Evolutionary conservation across 768 basidiomycete species (phyloP), one percentile per base, ranked within the genome.

Genomic region (Phylloporus arenicola): DNA sequence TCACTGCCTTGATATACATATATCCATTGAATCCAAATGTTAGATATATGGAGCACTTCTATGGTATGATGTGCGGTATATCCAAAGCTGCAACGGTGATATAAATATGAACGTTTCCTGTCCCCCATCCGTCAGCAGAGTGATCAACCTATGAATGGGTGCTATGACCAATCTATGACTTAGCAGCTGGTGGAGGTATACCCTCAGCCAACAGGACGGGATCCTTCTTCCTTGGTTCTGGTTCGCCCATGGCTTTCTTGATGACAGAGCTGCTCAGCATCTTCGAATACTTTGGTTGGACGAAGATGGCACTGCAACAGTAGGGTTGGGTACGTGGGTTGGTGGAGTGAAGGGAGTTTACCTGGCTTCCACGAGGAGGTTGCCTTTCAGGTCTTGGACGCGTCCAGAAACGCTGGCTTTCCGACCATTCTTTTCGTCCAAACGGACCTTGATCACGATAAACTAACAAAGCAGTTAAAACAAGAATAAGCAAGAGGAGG

Each of bases 231-330:
- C 39, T 49, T 3, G 60, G 56, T 16, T 68, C 68, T 14, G 80
- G 79, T 46, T 79, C 76, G 7, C 91, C 90, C 69, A 92, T 76
- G 1, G 80, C 76, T 54, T 84, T 78, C 48, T 75, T 76, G 1
- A 92, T 66, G 3, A 77, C 74, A 2, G 69, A 70, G 33, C 77
- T 76, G 56, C 82, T 81, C 24, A 96, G 73, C 44, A 92, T 72
- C 50, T 84, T 81, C 3, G 93, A 88, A 59, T 94, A 92, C 51
- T 81, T 83, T 1, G 94, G 94, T 60, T 97, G 92, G 13, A 97
- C 81, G 60, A 95, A 96, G 33, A 85, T 74, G 0, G 81, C 88
- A 0, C 89, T 91, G 30, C 11, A 31, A 6, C 11, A 31, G 30
- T 29, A 1, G 2, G 13, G 30, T 13, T 13, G 13, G 11, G 11